A percentile compares a stretch with the other conserved stretches of the same genome.
phyloP scores from a whole-genome alignment of 805 yeast genomes.

The Sugiyamaella chiloensis region DNA sequence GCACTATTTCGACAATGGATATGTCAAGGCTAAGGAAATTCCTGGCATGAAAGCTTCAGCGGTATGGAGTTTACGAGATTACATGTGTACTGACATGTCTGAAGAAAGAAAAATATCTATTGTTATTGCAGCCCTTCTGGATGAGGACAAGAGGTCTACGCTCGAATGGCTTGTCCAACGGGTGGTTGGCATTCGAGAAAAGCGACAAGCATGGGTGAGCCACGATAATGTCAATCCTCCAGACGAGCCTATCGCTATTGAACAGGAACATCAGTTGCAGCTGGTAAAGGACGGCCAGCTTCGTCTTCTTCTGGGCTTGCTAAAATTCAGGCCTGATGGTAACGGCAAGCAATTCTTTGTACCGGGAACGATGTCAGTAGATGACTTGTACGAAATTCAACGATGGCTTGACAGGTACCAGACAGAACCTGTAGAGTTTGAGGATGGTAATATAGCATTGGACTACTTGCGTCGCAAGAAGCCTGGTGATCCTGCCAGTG shows the following conservation, averaged over 20 bases:
- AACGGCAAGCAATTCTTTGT: slow-evolving; percentile 40
- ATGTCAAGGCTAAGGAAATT: slow-evolving; percentile 32
- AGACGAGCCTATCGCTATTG: slow-evolving; percentile 20
- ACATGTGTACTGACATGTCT: slow-evolving; percentile 29
- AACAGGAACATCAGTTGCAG: slow-evolving; percentile 23
- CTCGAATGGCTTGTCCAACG: slow-evolving; percentile 44
- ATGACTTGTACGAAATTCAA: slow-evolving; percentile 35
- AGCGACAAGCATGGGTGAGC: slow-evolving; percentile 7
- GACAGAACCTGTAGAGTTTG: slow-evolving; percentile 36
- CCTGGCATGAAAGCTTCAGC: slow-evolving; percentile 17
- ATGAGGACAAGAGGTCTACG: slow-evolving; percentile 41
- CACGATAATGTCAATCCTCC: slow-evolving; percentile 6
- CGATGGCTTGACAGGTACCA: slow-evolving; percentile 45
- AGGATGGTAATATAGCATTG: slow-evolving; percentile 35
- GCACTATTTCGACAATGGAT: slow-evolving; percentile 62
- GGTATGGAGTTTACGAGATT: slow-evolving; percentile 32
- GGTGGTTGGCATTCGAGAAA: slow-evolving; percentile 7
- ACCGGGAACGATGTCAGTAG: slow-evolving; percentile 33
- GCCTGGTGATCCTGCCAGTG: slow-evolving; percentile 13
- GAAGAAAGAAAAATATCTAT: slow-evolving; percentile 50
- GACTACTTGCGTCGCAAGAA: slow-evolving; percentile 31
- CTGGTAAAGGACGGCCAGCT: slow-evolving; percentile 48
- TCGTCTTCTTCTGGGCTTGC: slow-evolving; percentile 44
- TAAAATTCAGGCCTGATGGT: slow-evolving; percentile 47
- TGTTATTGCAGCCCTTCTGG: slow-evolving; percentile 47